Base-by-base conservation (phyloP, 805 yeast genomes). In the Wickerhamomyces canadensis region DNA sequence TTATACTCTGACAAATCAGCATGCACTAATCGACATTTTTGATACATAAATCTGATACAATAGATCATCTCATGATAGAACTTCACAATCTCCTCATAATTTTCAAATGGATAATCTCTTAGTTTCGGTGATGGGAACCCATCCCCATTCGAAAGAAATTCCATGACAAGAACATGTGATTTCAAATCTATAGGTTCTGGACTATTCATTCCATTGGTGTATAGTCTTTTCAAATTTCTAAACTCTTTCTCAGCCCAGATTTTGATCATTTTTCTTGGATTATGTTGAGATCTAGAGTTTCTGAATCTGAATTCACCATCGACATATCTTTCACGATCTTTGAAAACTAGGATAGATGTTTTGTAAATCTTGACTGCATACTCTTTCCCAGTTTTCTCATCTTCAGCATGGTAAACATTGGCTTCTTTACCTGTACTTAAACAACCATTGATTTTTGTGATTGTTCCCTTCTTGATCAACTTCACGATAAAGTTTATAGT, bases 161-260 rank as follows among this genome's bases (percentile, higher is more conserved):
- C 96, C 99, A 93, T 93, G 18, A 91, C 91, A 31, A 93, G 64
- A 3, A 93, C 96, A 61, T 93, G 96, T 22, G 88, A 76, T 51
- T 86, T 80, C 39, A 93, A 70, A 48, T 86, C 95, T 12, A 87
- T 61, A 1, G 99, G 98, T 55, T 85, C 84, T 0, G 99, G 98
- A 27, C 87, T 82, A n/a, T 95, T 93, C 25, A 93, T 83, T 0
- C 95, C 95, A 39, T 79, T 72, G 32, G 72, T 57, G 57, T 83
- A 66, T 16, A 93, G 68, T 54, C 99, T 73, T 58, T 86, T 91
- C 60, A 93, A 69, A 57, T 93, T 93, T 38, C 99, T 66, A 48
- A 89, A 91, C 63, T 93, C 99, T 56, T 93, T 93, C 58, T 93
- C 98, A 0, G 98, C 98, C 99, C 99, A 93, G 18, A 89, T 74